Percentiles rank a stretch among this genome's conserved stretches.
Evolutionary conservation across 2,329 filamentous ascomycete genomes (phyloP).

Genomic region (Fusarium metavorans): DNA sequence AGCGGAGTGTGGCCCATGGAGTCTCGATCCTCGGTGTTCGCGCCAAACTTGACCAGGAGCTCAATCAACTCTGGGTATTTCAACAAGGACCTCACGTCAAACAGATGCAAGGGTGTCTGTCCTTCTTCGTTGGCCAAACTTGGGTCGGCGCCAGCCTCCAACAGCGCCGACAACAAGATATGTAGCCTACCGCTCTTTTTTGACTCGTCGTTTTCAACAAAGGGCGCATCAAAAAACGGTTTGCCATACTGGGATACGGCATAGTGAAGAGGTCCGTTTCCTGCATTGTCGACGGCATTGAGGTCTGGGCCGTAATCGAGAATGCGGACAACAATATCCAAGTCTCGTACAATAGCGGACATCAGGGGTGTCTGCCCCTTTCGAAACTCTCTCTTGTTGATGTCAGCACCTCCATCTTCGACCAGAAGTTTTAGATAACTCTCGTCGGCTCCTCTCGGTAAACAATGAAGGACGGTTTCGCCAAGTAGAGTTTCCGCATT

Average conservation of each 20-base stretch:
- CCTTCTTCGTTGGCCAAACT: slow-evolving; percentile 13
- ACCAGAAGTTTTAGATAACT: slow-evolving; percentile 40
- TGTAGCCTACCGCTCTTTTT: neutral
- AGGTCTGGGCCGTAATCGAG: slow-evolving; percentile 36
- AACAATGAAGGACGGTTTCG: slow-evolving; percentile 14
- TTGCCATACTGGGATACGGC: neutral
- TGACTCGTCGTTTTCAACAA: neutral
- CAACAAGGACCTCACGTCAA: neutral
- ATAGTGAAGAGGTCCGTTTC: slow-evolving; percentile 39
- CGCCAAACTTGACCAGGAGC: slow-evolving; percentile 13
- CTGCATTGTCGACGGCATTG: slow-evolving; percentile 26
- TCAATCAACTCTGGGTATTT: neutral
- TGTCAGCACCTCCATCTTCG: slow-evolving; percentile 35
- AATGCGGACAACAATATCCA: slow-evolving; percentile 13
- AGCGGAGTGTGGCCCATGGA: slow-evolving; percentile 18
- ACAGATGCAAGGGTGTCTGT: slow-evolving; percentile 28
- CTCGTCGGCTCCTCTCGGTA: slow-evolving; percentile 13
- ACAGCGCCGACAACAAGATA: neutral
- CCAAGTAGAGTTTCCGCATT: slow-evolving; percentile 31
- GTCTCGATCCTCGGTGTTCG: slow-evolving; percentile 15
- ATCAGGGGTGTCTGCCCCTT: slow-evolving; percentile 42
- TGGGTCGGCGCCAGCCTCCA: slow-evolving; percentile 42
- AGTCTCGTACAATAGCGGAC: neutral
- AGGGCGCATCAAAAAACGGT: neutral
- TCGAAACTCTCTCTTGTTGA: slow-evolving; percentile 34